A percentile compares a stretch with the other conserved stretches of the same genome.
phyloP scores from a whole-genome alignment of 1,139 yeast species.

The Suhomyces atakaporum region DNA sequence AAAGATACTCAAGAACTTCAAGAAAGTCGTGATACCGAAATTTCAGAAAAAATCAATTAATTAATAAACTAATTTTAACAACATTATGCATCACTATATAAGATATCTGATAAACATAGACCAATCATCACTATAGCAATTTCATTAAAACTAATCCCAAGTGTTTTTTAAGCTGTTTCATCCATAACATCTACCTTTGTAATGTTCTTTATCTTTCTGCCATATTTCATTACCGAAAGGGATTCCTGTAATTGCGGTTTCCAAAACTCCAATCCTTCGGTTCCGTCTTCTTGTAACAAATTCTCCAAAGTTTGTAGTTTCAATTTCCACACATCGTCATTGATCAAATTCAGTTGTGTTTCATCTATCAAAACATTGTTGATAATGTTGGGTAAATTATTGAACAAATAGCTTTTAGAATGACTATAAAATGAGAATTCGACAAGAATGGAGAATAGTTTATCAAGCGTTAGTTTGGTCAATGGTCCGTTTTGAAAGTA shows the following conservation, averaged over 20 bases:
- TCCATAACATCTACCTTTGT: slow-evolving; percentile 33
- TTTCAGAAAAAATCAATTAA: neutral
- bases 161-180: slow-evolving; percentile 17
- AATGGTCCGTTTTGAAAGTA: slow-evolving; percentile 24
- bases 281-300: slow-evolving; percentile 22
- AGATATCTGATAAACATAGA: too few relatives aligned
- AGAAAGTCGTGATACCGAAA: neutral
- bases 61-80: too few relatives aligned
- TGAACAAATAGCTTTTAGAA: slow-evolving; percentile 29
- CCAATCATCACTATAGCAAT: too few relatives aligned
- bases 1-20: neutral
- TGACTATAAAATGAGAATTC: slow-evolving; percentile 25
- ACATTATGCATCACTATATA: too few relatives aligned
- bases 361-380: slow-evolving; percentile 13
- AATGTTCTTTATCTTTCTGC: slow-evolving; percentile 27
- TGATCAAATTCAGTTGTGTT: slow-evolving; percentile 16
- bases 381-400: slow-evolving; percentile 31
- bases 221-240: slow-evolving; percentile 33
- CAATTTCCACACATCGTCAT: slow-evolving; percentile 30
- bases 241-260: slow-evolving; percentile 22
- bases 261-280: slow-evolving; percentile 28
- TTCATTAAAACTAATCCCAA: too few relatives aligned
- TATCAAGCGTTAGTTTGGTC: slow-evolving; percentile 27
- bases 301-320: slow-evolving; percentile 30
- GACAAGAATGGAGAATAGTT: slow-evolving; percentile 26